Percentiles rank a stretch among this genome's conserved stretches.
phyloP scores from a whole-genome alignment of 2,329 filamentous ascomycete genomes.

The Malbranchea cinnamomea region DNA sequence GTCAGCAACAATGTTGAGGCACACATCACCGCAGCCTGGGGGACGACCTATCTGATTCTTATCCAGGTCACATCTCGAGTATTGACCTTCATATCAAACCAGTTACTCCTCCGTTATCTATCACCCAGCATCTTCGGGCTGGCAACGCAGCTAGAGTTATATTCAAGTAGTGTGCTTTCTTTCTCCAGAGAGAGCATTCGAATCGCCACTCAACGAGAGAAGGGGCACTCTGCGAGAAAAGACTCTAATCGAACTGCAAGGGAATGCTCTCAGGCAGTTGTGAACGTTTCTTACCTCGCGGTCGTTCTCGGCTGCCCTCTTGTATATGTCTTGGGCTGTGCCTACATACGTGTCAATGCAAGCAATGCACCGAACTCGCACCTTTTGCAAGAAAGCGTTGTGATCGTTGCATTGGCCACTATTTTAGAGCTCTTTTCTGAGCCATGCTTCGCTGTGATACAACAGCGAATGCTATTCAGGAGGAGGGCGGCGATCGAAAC shows the following conservation, averaged over 20 bases:
- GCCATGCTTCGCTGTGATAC: constrained; percentile 76
- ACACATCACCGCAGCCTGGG: constrained; percentile 45
- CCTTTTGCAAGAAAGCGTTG: constrained; percentile 44
- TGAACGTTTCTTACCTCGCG: constrained; percentile 79
- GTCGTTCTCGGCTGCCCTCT: constrained; percentile 53
- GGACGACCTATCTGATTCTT: constrained; percentile 71
- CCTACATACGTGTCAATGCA: constrained; percentile 47
- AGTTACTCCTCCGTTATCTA: constrained; percentile 73
- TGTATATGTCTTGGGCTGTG: constrained; percentile 46
- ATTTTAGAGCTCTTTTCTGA: constrained; percentile 69
- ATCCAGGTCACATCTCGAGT: constrained; percentile 78
- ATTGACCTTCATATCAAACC: constrained; percentile 83
- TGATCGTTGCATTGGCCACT: constrained; percentile 41
- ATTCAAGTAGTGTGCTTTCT: constrained; percentile 83
- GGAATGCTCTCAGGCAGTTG: constrained; percentile 48
- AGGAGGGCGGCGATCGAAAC: constrained; percentile 72
- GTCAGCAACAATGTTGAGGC: too few relatives aligned
- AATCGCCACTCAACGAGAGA: constrained; percentile 74
- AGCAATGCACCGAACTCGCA: constrained; percentile 41
- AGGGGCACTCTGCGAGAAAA: constrained; percentile 15
- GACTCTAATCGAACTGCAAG: constrained; percentile 7
- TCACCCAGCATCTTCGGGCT: constrained; percentile 74
- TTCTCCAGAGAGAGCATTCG: constrained; percentile 85
- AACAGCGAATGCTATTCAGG: constrained; percentile 65
- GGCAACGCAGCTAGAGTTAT: constrained; percentile 81